A percentile compares a stretch with the other conserved stretches of the same genome.
These are phyloP conservation scores for Manihot esculenta DNA, from an alignment of 441 rosid species.

Conservation along the genomic window DNA sequence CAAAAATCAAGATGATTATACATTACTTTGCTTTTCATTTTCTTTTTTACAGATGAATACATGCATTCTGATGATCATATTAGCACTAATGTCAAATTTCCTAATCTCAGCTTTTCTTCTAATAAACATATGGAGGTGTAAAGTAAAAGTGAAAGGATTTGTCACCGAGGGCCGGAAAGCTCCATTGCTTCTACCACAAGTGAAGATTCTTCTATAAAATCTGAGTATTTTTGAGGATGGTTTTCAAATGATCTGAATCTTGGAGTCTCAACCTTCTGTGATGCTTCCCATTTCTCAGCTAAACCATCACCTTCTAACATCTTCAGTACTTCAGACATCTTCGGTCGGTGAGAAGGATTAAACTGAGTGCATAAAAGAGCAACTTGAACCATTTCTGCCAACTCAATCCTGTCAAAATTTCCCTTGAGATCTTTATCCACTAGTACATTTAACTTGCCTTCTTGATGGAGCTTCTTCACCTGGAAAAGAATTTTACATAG, in stretches of 20 bases:
- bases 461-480: slow-evolving; percentile 91
- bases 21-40: slow-evolving; percentile 20
- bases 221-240: slow-evolving; percentile 47
- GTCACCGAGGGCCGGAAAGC: slow-evolving; percentile 86
- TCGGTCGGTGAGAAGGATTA: slow-evolving; percentile 73
- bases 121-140: neutral
- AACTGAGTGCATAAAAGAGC: slow-evolving; percentile 86
- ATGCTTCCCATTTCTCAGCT: slow-evolving; percentile 89
- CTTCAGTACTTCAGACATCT: slow-evolving; percentile 75
- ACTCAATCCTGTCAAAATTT: slow-evolving; percentile 58
- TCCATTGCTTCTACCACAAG: slow-evolving; percentile 90
- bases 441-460: slow-evolving; percentile 67
- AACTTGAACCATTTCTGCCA: slow-evolving; percentile 84
- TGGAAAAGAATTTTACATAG: slow-evolving; percentile 26
- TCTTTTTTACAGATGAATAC: slow-evolving; percentile 52
- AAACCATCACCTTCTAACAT: slow-evolving; percentile 92
- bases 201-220: slow-evolving; percentile 83
- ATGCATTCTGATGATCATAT: slow-evolving; percentile 31
- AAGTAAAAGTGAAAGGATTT: neutral
- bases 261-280: slow-evolving; percentile 52
- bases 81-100: slow-evolving; percentile 24
- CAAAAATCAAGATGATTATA: slow-evolving; percentile 31
- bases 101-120: slow-evolving; percentile 23
- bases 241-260: slow-evolving; percentile 38
- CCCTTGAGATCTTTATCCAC: slow-evolving; percentile 76